Evolutionary conservation across 306 rosid genomes (phyloP).

Genomic region (Chamaecrista fasciculata): DNA sequence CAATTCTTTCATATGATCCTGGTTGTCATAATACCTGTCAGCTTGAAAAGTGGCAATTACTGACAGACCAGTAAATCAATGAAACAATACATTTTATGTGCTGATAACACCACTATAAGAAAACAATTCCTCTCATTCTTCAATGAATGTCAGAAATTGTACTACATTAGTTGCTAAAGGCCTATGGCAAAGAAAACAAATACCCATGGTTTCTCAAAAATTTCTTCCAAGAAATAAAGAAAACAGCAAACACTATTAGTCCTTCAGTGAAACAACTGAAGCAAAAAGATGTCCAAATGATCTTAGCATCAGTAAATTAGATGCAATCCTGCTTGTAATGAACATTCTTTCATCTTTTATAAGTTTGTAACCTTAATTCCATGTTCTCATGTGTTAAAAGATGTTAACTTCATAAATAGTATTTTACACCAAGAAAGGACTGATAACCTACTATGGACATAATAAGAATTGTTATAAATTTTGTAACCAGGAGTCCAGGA

Average conservation of each 20-base stretch:
- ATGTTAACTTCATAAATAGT: neutral
- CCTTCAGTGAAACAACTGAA: conserved; percentile 18
- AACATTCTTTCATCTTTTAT: conserved; percentile 7
- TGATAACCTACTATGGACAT: neutral
- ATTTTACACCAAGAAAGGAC: neutral
- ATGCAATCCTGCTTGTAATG: too few species aligned
- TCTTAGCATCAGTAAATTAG: conserved; percentile 13
- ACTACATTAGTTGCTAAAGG: conserved; percentile 3
- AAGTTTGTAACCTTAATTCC: neutral
- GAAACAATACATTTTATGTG: conserved; percentile 6
- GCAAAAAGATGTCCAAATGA: conserved; percentile 6
- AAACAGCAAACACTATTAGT: neutral
- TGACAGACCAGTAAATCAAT: conserved; percentile 33
- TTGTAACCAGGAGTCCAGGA: conserved; percentile 25
- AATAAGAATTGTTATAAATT: neutral
- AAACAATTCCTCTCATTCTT: conserved; percentile 22
- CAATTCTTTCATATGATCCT: conserved; percentile 82
- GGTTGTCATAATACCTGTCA: conserved; percentile 94
- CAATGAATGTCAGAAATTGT: conserved; percentile 14
- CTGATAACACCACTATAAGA: neutral
- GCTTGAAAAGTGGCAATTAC: conserved; percentile 44
- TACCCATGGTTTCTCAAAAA: conserved; percentile 1
- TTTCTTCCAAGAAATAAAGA: neutral
- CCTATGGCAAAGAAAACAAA: neutral
- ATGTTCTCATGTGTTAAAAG: neutral